Percentiles rank a stretch among this genome's conserved stretches.
Evolutionary conservation across 1,284 basidiomycete genomes (phyloP).

Genomic region (Cryptococcus deneoformans): DNA sequence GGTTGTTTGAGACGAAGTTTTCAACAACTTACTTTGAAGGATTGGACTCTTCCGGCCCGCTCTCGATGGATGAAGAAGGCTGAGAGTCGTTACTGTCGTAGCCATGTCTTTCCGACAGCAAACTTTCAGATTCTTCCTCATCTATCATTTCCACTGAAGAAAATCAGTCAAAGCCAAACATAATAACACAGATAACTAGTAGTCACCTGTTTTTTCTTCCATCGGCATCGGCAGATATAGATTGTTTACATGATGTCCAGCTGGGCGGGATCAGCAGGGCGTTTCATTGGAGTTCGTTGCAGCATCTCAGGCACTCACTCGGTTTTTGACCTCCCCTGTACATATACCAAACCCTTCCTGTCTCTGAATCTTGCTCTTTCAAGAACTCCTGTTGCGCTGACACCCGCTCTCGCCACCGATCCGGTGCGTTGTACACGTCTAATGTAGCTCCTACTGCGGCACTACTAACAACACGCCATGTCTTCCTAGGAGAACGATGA

Average conservation of each 20-base stretch:
- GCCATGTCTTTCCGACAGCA: too few species aligned
- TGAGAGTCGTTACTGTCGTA: too few species aligned
- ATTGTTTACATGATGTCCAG: constrained; percentile 19
- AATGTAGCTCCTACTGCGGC: constrained; percentile 58
- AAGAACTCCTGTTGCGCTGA: constrained; percentile 64
- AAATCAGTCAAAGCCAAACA: too few species aligned
- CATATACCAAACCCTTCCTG: constrained; percentile 62
- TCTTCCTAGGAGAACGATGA: constrained; percentile 20
- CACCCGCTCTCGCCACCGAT: constrained; percentile 58
- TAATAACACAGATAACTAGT: too few species aligned
- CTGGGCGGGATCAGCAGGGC: background rate
- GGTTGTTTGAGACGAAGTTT: too few species aligned
- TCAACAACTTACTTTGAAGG: too few species aligned
- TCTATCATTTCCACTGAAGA: too few species aligned
- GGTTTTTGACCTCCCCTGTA: constrained; percentile 45
- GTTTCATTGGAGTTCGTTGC: background rate
- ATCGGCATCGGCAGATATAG: constrained; percentile 34
- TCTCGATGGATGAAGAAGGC: too few species aligned
- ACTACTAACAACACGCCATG: constrained; percentile 68
- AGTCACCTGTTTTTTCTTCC: background rate
- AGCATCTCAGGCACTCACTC: constrained; percentile 3
- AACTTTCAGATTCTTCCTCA: too few species aligned
- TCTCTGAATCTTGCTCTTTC: constrained; percentile 64
- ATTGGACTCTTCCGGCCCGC: too few species aligned
- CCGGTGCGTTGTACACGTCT: constrained; percentile 67